Evolutionary conservation across 495 filamentous ascomycete genomes (phyloP).

Genomic region (Eremomyces bilateralis): DNA sequence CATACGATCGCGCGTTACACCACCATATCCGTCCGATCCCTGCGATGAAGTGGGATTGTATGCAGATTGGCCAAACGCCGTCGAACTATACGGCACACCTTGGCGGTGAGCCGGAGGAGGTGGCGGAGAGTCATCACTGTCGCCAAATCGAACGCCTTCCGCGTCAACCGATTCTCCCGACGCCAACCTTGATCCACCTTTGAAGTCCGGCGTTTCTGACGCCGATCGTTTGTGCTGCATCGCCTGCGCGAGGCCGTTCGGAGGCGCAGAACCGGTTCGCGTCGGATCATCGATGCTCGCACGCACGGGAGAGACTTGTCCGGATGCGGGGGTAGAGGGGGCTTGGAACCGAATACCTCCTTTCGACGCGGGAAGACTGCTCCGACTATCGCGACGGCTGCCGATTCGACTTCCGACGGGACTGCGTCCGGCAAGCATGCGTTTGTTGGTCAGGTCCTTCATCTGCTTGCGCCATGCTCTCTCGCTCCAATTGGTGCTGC

Average conservation of each 20-base stretch:
- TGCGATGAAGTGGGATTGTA: constrained; percentile 7
- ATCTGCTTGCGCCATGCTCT: constrained; percentile 74
- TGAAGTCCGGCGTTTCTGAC: neutral
- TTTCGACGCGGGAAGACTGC: constrained; percentile 36
- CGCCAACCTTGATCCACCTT: neutral
- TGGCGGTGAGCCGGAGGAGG: constrained; percentile 21
- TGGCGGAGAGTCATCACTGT: constrained; percentile 4
- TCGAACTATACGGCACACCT: constrained; percentile 4
- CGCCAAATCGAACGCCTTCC: neutral
- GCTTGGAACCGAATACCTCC: neutral
- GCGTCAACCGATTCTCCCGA: neutral
- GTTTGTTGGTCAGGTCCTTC: constrained; percentile 72
- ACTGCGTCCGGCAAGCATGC: constrained; percentile 37
- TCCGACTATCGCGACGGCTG: constrained; percentile 37
- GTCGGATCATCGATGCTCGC: neutral
- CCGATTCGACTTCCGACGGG: constrained; percentile 37
- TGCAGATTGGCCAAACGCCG: neutral
- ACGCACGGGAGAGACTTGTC: neutral
- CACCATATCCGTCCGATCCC: constrained; percentile 1
- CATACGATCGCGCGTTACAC: too few relatives aligned
- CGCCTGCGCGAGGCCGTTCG: neutral
- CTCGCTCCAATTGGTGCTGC: constrained; percentile 63
- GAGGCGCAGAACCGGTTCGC: neutral
- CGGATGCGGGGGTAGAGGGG: neutral
- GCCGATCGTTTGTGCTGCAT: neutral